Evolutionary conservation across 139 green algal genomes (phyloP).

Genomic region (Closterium sp.): DNA sequence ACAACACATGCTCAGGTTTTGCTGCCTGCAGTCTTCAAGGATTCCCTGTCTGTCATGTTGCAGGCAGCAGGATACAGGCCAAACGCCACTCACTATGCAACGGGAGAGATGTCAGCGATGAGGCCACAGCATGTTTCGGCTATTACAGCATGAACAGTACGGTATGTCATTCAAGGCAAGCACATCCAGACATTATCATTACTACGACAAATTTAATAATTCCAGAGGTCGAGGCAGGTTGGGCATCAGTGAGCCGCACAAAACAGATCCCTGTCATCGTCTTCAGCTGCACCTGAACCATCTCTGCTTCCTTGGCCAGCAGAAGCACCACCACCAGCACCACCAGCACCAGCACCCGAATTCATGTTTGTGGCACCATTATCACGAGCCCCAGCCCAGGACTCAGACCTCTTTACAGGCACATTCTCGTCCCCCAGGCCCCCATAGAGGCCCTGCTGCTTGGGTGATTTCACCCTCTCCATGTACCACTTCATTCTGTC

Average conservation of each 20-base stretch:
- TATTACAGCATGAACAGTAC: too few species aligned
- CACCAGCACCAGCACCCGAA: neutral
- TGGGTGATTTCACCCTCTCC: conserved; percentile 27
- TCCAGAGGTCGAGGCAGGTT: neutral
- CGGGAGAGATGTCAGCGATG: too few species aligned
- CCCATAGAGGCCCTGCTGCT: conserved; percentile 34
- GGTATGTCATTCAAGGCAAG: too few species aligned
- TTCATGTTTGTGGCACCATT: neutral
- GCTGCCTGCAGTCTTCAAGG: too few species aligned
- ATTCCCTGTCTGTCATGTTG: too few species aligned
- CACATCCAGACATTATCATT: too few species aligned
- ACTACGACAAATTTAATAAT: neutral
- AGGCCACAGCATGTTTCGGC: too few species aligned
- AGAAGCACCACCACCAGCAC: neutral
- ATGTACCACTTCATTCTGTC: conserved; percentile 47
- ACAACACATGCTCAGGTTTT: too few species aligned
- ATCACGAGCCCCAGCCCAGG: neutral
- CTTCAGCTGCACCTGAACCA: neutral
- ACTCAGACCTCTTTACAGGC: neutral
- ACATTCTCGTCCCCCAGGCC: conserved; percentile 18
- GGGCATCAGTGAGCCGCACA: neutral
- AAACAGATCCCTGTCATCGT: neutral
- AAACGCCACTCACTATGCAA: too few species aligned
- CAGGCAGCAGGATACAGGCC: too few species aligned
- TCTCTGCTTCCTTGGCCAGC: neutral